phyloP scores from a whole-genome alignment of 164 flowering plant genomes.

The grape (Vitis vinifera) region ASM3070453v1 NC_081820.1:3022001-3022500 shows the following conservation, averaged over 20 bases:
- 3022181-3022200: conserved; percentile 50
- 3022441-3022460: conserved; percentile 38
- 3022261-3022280: conserved; percentile 79
- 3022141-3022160: conserved; percentile 66
- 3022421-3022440: conserved; percentile 44
- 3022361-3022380: conserved; percentile 11
- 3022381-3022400: background rate
- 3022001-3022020: too few relatives aligned
- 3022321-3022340: conserved; percentile 68
- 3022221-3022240: conserved; percentile 82
- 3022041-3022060: background rate
- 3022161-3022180: conserved; percentile 47
- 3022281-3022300: conserved; percentile 68
- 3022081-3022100: conserved; percentile 74
- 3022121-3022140: conserved; percentile 59
- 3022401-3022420: conserved; percentile 20
- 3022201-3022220: conserved; percentile 63
- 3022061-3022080: conserved; percentile 57
- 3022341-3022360: conserved; percentile 55
- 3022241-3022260: conserved; percentile 73
- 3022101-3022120: conserved; percentile 57
- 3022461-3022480: background rate
- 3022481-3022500: too few relatives aligned
- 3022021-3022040: background rate
- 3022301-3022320: conserved; percentile 55